phyloP scores from a whole-genome alignment of 441 rosid species.

The Francoa sonchifolia region DNA sequence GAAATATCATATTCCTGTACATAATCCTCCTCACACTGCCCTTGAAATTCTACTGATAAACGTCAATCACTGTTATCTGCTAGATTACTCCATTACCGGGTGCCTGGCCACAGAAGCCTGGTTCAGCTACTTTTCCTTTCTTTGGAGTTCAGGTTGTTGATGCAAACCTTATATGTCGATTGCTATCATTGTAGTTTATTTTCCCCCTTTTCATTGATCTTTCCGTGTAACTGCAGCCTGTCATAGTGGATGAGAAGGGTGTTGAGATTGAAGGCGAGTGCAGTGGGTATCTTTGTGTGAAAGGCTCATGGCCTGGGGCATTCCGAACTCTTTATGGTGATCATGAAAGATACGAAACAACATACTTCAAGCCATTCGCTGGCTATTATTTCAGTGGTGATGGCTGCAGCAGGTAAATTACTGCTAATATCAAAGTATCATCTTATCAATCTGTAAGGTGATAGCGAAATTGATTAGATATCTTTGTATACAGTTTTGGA shows the following conservation, averaged over 20 bases:
- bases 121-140: constrained; percentile 99
- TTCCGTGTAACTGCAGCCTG: constrained; percentile 43
- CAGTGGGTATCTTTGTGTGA: constrained; percentile 83
- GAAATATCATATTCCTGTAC: too few relatives aligned
- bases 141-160: constrained; percentile 86
- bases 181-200: neutral
- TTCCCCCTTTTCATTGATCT: constrained; percentile 3
- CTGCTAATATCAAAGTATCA: neutral
- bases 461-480: neutral
- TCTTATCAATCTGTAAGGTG: constrained; percentile 1
- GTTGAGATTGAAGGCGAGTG: constrained; percentile 90
- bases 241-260: constrained; percentile 91
- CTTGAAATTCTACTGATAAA: constrained; percentile 1
- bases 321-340: constrained; percentile 94
- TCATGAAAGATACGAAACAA: constrained; percentile 95
- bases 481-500: constrained; percentile 1
- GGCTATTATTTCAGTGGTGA: constrained; percentile 95
- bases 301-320: constrained; percentile 97
- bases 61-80: constrained; percentile 10
- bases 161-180: constrained; percentile 7
- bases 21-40: too few relatives aligned
- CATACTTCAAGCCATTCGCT: constrained; percentile 89
- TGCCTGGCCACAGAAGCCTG: constrained; percentile 99
- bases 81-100: constrained; percentile 97
- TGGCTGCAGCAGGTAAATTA: constrained; percentile 76